phyloP scores from a whole-genome alignment of 805 yeast genomes.

The Metschnikowia similis region DNA sequence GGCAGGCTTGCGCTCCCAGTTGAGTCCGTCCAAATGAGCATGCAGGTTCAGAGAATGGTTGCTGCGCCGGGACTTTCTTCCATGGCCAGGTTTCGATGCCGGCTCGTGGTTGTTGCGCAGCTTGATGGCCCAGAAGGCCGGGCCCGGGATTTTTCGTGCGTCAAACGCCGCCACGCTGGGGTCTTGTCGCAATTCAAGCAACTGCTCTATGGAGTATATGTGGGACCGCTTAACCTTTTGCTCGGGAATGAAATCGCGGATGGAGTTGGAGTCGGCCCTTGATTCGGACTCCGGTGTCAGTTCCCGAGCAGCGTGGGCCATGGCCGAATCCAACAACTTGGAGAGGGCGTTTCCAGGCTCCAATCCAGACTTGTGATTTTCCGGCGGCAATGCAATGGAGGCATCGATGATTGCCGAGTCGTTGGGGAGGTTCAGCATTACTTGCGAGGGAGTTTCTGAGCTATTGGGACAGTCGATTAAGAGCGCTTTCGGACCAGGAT shows the following conservation, averaged over 20 bases:
- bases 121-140: slow-evolving; percentile 46
- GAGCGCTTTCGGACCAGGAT: neutral
- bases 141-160: slow-evolving; percentile 39
- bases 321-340: slow-evolving; percentile 41
- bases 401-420: slow-evolving; percentile 18
- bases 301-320: slow-evolving; percentile 45
- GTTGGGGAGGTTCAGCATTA: slow-evolving; percentile 6
- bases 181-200: slow-evolving; percentile 30
- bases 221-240: slow-evolving; percentile 11
- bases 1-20: slow-evolving; percentile 30
- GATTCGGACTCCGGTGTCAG: slow-evolving; percentile 33
- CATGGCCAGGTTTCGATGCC: slow-evolving; percentile 6
- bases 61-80: slow-evolving; percentile 15
- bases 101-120: slow-evolving; percentile 6
- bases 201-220: slow-evolving; percentile 26
- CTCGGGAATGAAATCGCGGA: slow-evolving; percentile 11
- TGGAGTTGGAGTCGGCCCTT: slow-evolving; percentile 6
- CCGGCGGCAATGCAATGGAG: slow-evolving; percentile 8
- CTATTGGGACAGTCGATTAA: too few species aligned
- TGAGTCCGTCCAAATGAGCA: slow-evolving; percentile 16
- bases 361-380: slow-evolving; percentile 5
- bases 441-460: neutral
- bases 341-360: slow-evolving; percentile 38
- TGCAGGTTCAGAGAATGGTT: slow-evolving; percentile 7
- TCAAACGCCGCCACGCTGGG: slow-evolving; percentile 32